Evolutionary conservation across 139 green algal genomes (phyloP), one percentile per base, ranked within the genome.

Genomic region (Mychonastes homosphaera): DNA sequence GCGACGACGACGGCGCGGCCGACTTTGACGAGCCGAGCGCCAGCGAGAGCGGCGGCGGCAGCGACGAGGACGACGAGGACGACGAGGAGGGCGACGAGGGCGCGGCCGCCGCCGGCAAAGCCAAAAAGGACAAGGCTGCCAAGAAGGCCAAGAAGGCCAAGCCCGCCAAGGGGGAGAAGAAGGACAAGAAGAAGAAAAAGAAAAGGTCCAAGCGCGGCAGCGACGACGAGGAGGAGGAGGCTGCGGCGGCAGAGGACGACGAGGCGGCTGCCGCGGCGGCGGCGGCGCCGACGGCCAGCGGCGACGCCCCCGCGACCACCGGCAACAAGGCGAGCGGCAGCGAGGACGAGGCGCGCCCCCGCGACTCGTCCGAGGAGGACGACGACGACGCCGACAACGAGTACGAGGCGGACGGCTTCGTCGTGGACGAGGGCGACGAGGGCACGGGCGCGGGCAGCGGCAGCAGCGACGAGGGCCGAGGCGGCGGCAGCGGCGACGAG

Each of bases 381-480:
- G 69, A 76, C 27, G 69, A 57, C 19, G 62, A 69, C 34, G 59
- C 40, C 5, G 39, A 67, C 13, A 60, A 73, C 29, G 66, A 73
- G 46, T 65, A 68, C 23, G 66, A 68, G 38, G 62, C 32, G 30
- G 61, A 67, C 49, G 61, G 50, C 18, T 67, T 67, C 41, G 24
- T 76, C 6, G 69, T 71, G 19, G 64, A 67, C 57, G 76, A 71
- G 27, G 71, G 62, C n/a, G 65, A 73, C 8, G 78, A 73, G n/a
- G n/a, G n/a, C n/a, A n/a, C n/a, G n/a, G n/a, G n/a, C n/a, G n/a
- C n/a, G n/a, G n/a, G n/a, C n/a, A n/a, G n/a, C n/a, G n/a, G n/a
- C n/a, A n/a, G n/a, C n/a, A n/a, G n/a, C n/a, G n/a, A n/a, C 32
- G 69, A 70, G 23, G 58, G 36, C 6, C 53, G 46, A 34, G 64